These are phyloP conservation scores for Leccinellum luteum DNA, from an alignment of 768 basidiomycete species.

Conservation along the genomic window DNA sequence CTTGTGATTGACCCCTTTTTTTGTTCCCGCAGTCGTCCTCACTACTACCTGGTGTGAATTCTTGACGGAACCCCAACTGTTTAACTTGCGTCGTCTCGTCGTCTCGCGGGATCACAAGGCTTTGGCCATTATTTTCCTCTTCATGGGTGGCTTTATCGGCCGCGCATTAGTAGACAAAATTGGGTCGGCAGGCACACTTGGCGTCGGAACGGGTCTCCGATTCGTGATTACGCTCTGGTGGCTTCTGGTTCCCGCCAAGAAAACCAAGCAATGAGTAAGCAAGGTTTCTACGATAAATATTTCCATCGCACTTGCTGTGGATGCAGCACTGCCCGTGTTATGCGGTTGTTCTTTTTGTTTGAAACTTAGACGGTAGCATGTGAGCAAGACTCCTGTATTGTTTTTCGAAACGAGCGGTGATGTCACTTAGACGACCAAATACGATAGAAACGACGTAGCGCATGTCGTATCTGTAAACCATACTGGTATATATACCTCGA, in stretches of 20 bases:
- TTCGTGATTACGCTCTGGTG: conserved; percentile 60
- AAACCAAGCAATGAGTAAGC: conserved; percentile 5
- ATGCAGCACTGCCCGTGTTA: neutral
- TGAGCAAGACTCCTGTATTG: neutral
- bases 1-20: neutral
- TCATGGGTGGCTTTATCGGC: conserved; percentile 71
- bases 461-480: conserved; percentile 8
- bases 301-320: neutral
- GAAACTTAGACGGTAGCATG: neutral
- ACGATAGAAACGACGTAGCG: conserved; percentile 12
- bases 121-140: conserved; percentile 64
- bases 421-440: neutral
- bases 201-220: conserved; percentile 61
- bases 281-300: neutral
- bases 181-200: conserved; percentile 64
- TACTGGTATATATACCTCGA: neutral
- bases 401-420: neutral
- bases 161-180: conserved; percentile 58
- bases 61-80: conserved; percentile 75
- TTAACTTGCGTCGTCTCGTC: conserved; percentile 51
- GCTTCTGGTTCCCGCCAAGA: conserved; percentile 54
- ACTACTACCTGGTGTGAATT: conserved; percentile 91
- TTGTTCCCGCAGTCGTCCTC: conserved; percentile 57
- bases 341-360: neutral
- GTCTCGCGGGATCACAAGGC: conserved; percentile 68